Evolutionary conservation across 169 alveolate genomes (phyloP), one percentile per base, ranked within the genome.

Genomic region (Babesia ovata): DNA sequence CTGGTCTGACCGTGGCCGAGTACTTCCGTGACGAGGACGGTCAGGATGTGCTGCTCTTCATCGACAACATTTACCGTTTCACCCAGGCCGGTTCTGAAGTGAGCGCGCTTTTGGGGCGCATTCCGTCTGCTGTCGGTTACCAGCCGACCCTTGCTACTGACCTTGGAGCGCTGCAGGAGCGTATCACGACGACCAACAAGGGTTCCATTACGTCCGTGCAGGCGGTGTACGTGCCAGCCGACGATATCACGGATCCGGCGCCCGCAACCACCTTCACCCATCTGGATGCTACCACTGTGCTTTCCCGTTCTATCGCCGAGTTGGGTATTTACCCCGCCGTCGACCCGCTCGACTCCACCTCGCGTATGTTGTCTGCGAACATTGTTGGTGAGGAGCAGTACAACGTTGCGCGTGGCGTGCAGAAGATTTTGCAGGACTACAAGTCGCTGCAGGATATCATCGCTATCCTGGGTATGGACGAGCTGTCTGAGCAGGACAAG

Each of bases 141-240:
- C 98, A 96, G 91, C 99, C 99, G 11, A 96, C 99, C 26, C 86
- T 97, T 75, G 98, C 99, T n/a, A 96, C 99, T 0, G 99, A 97
- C 84, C 92, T 97, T 79, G 99, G 99, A 14, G 93, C 95, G 19
- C 87, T 97, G 70, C 98, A 79, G 85, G 99, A 97, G 90, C 92
- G 99, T 70, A 97, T 97, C 70, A 96, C 99, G 61, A 96, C 99
- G 14, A 95, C 99, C 39, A 94, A 94, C 91, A 95, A 94, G 84
- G 99, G 99, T 33, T 95, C 99, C 44, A 96, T 97, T 77, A 97
- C 99, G 42, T 96, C 99, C 36, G 99, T 97, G 66, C 98, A 97
- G 87, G 99, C 99, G 4, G 97, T 97, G 44, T 97, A 97, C 92
- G 99, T 96, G 82, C 99, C 99, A 0, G 99, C 99, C 24, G 99